Evolutionary conservation across 139 green algal species (phyloP), one percentile per base, ranked within the genome.

Genomic region (Coelastrella sp.): DNA sequence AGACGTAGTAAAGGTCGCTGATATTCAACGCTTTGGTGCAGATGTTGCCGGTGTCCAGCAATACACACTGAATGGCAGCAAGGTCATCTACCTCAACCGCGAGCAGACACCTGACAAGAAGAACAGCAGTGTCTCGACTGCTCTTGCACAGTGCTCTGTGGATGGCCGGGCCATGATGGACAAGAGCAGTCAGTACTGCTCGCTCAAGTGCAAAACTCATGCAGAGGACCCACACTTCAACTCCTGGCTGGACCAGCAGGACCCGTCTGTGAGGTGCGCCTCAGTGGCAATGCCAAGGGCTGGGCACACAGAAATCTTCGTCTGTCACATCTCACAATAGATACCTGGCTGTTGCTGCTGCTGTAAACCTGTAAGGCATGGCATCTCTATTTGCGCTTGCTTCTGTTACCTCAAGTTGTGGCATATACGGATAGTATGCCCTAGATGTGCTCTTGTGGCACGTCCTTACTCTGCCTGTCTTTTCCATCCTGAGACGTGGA

Each of bases 81-180:
- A 91, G 87, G 87, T 91, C 10, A 68, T 91, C 17, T 91, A 91
- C 87, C 87, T 91, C 66, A 87, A 82, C 80, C 87, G 87, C 66
- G 87, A 91, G 80, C 61, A 78, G 61, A 75, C 87, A 11, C 79
- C 79, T 9, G 87, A 87, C 57, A 61, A 63, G 65, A 87, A 87
- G 68, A 60, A n/a, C 58, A 70, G 19, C 61, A 58, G 24, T 56
- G 66, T 65, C 56, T 66, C 17, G 14, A 56, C 24, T 17, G 87
- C 87, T 22, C 87, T 78, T 22, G 87, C 87, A 17, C 20, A 60
- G 22, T 91, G 87, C 87, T 68, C 59, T 57, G 87, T 91, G 35
- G 87, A 91, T 70, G 87, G 87, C 59, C 78, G 87, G 12, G 87
- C 87, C 56, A 91, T 91, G 87, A 91, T 91, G 87, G 87, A 91